Evolutionary conservation across 2,329 filamentous ascomycete species (phyloP), one percentile per base, ranked within the genome.

Genomic region (Diaporthe destruens): DNA sequence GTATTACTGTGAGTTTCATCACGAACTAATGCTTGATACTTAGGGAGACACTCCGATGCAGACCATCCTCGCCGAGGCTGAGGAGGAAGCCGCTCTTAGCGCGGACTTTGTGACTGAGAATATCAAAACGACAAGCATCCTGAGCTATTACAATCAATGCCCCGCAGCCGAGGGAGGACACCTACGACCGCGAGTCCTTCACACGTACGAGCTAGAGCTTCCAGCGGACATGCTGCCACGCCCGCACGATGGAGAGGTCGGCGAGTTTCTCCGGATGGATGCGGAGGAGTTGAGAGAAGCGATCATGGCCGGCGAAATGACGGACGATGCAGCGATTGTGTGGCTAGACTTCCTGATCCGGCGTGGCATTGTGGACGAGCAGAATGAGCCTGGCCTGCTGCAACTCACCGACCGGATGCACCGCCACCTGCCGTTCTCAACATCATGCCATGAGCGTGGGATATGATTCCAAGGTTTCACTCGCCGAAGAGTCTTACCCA

Each of bases 321-420:
- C 59, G 59, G 59, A 49, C 25, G 42, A 49, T 49, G 59, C 59
- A 49, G 59, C 59, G 39, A 63, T 49, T 11, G 25, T 63, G n/a
- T 63, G 59, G 39, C 42, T 63, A 20, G 59, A 44, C 59, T 63
- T 63, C 39, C 59, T 63, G 16, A 25, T 63, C 59, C 42, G 59
- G 59, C 59, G 23, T 12, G 18, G 23, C 44, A 49, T 65, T 65
- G 42, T 65, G 44, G 42, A 65, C 32, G 59, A 65, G 44, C 25
- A 65, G 59, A 34, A 51, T 20, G 29, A 65, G 59, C 59, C 25
- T 51, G 44, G 23, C 59, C 18, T 65, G 29, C 25, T 23, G 14
- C 59, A 65, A 36, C 36, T 65, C 59, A 65, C 44, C 59, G 29
- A 11, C 2, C 59, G 59, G 29, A 51, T 65, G 12, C 61, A 36